These are phyloP conservation scores for Podaxis sp. DNA, from an alignment of 768 basidiomycete species.

Conservation along the genomic window DNA sequence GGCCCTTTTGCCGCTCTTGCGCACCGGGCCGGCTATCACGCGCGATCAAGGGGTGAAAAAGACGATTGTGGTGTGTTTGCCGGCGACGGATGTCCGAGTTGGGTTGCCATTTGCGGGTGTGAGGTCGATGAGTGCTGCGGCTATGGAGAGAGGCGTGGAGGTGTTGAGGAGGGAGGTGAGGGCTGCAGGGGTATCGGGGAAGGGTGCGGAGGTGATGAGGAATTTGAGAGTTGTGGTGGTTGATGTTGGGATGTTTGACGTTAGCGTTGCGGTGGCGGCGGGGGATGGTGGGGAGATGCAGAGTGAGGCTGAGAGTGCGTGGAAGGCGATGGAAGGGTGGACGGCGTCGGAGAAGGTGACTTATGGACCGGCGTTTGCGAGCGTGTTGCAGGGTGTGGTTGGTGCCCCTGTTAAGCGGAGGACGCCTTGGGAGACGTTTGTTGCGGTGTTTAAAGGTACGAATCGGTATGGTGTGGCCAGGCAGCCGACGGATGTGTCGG, in stretches of 20 bases:
- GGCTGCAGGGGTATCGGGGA: slow-evolving; percentile 53
- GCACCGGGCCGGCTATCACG: slow-evolving; percentile 52
- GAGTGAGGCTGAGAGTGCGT: slow-evolving; percentile 31
- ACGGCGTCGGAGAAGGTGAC: slow-evolving; percentile 70
- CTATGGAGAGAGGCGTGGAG: slow-evolving; percentile 69
- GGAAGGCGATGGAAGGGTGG: slow-evolving; percentile 68
- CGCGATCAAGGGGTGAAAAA: slow-evolving; percentile 50
- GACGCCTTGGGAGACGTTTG: slow-evolving; percentile 30
- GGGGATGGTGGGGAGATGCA: background rate
- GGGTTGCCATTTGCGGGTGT: slow-evolving; percentile 71
- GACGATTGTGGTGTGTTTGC: slow-evolving; percentile 72
- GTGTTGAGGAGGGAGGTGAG: slow-evolving; percentile 74
- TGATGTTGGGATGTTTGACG: slow-evolving; percentile 67
- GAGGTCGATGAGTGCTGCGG: slow-evolving; percentile 75
- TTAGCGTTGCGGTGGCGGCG: slow-evolving; percentile 23
- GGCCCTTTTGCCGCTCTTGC: slow-evolving; percentile 72
- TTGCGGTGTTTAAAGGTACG: slow-evolving; percentile 36
- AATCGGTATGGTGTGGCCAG: slow-evolving; percentile 43
- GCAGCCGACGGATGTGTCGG: slow-evolving; percentile 53
- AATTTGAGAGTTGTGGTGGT: slow-evolving; percentile 70
- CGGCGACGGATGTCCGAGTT: slow-evolving; percentile 68
- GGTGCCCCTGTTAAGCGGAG: slow-evolving; percentile 24
- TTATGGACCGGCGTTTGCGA: slow-evolving; percentile 69
- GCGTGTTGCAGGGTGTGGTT: slow-evolving; percentile 37
- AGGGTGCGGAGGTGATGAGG: slow-evolving; percentile 52